Conservation (phyloP, 2,329 filamentous ascomycete species). For the Scedosporium boydii region DNA sequence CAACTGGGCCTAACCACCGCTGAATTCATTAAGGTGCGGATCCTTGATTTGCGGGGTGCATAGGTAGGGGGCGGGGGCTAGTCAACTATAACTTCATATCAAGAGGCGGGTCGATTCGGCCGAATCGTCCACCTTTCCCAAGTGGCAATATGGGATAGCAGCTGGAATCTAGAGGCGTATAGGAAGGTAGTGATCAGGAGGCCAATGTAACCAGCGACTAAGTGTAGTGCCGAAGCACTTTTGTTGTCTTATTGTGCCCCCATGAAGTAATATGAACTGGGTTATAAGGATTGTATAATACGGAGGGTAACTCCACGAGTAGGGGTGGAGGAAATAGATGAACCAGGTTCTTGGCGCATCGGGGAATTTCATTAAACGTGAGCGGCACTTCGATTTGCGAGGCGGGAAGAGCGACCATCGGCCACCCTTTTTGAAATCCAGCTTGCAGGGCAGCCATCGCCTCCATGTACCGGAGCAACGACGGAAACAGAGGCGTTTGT, state of each 20-base stretch:
- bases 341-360: neutral
- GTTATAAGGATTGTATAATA: neutral
- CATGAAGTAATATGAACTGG: neutral
- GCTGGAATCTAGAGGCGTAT: no score
- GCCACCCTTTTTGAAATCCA: neutral
- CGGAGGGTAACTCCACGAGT: neutral
- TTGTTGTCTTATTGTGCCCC: neutral
- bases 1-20: neutral
- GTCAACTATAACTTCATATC: neutral
- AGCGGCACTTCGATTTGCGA: neutral
- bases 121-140: neutral
- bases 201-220: neutral
- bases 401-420: neutral
- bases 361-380: neutral
- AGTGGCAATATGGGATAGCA: neutral
- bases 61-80: neutral
- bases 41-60: constrained; percentile 1
- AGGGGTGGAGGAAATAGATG: neutral
- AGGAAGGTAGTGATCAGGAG: neutral
- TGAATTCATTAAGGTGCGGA: neutral
- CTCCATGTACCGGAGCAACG: neutral
- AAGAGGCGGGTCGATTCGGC: neutral
- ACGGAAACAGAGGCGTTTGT: neutral
- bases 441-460: neutral
- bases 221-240: neutral